A percentile compares a stretch with the other conserved stretches of the same genome.
Evolutionary conservation across 2,329 filamentous ascomycete genomes (phyloP).

Genomic region (Calonectria naviculata): DNA sequence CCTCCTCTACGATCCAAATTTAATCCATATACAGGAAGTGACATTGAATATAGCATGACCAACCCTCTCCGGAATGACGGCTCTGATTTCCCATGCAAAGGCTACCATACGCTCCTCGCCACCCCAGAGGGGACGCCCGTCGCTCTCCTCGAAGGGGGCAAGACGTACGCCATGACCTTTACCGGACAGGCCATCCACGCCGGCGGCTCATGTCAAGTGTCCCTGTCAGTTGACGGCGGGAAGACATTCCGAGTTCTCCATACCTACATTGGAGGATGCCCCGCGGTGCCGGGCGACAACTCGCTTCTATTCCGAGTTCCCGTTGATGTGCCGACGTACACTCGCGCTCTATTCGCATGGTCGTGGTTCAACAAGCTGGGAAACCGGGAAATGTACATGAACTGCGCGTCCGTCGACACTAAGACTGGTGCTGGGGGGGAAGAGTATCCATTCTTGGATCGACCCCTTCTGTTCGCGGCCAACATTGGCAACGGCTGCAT

Average conservation of each 20-base stretch:
- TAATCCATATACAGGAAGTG: slow-evolving; percentile 55
- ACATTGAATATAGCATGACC: slow-evolving; percentile 77
- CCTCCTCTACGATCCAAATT: slow-evolving; percentile 61
- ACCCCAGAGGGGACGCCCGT: slow-evolving; percentile 52
- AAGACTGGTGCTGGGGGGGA: slow-evolving; percentile 17
- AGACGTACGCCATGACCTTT: slow-evolving; percentile 64
- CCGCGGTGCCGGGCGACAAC: slow-evolving; percentile 17
- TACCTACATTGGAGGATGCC: slow-evolving; percentile 51
- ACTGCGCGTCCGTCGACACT: slow-evolving; percentile 71
- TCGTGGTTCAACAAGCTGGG: slow-evolving; percentile 72
- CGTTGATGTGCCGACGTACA: slow-evolving; percentile 57
- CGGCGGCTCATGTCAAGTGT: slow-evolving; percentile 73
- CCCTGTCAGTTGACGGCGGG: slow-evolving; percentile 71
- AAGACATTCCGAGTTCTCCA: slow-evolving; percentile 65
- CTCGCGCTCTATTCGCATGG: slow-evolving; percentile 67
- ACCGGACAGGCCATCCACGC: slow-evolving; percentile 63
- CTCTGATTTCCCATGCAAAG: slow-evolving; percentile 80
- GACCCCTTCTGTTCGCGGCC: slow-evolving; percentile 75
- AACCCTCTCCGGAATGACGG: slow-evolving; percentile 70
- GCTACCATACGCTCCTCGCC: slow-evolving; percentile 52
- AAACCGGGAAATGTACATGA: slow-evolving; percentile 78
- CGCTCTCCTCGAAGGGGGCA: slow-evolving; percentile 63
- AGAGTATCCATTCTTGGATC: slow-evolving; percentile 41
- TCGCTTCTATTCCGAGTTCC: slow-evolving; percentile 63
- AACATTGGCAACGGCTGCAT: slow-evolving; percentile 69